phyloP scores from a whole-genome alignment of 495 filamentous ascomycete species.

The Cercophora scortea region DNA sequence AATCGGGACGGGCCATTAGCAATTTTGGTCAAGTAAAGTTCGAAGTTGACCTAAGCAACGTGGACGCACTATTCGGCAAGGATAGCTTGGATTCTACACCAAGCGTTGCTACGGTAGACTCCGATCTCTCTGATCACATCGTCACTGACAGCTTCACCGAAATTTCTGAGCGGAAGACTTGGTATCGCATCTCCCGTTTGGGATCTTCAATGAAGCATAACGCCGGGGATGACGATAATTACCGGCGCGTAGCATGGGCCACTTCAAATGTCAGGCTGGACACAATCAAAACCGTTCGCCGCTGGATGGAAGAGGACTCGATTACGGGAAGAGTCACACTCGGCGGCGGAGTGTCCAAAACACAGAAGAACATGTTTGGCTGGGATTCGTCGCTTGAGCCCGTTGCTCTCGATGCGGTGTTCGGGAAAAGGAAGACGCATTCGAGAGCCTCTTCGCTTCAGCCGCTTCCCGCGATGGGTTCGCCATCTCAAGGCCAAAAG shows the following conservation, averaged over 20 bases:
- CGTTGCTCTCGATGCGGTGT: slow-evolving; percentile 37
- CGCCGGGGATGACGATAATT: slow-evolving; percentile 48
- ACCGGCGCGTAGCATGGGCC: slow-evolving; percentile 47
- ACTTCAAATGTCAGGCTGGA: slow-evolving; percentile 43
- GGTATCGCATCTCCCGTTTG: slow-evolving; percentile 53
- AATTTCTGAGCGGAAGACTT: slow-evolving; percentile 50
- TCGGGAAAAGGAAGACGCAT: slow-evolving; percentile 24
- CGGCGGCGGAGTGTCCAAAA: slow-evolving; percentile 33
- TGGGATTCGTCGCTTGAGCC: slow-evolving; percentile 45
- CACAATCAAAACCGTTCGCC: slow-evolving; percentile 45
- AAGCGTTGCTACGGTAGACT: neutral
- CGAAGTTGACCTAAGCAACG: slow-evolving; percentile 28
- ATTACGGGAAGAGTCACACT: slow-evolving; percentile 41
- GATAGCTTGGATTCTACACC: neutral
- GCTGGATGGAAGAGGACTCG: slow-evolving; percentile 55
- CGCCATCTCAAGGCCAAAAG: neutral
- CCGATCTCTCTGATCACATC: slow-evolving; percentile 26
- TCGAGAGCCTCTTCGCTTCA: slow-evolving; percentile 16
- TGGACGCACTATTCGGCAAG: slow-evolving; percentile 38
- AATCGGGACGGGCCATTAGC: slow-evolving; percentile 4
- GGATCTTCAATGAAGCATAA: slow-evolving; percentile 50
- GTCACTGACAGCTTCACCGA: slow-evolving; percentile 41
- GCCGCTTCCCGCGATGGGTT: neutral
- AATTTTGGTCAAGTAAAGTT: slow-evolving; percentile 27
- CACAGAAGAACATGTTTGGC: slow-evolving; percentile 42